These are phyloP conservation scores for Stephanodiscus triporus DNA, from an alignment of 108 stramenopile species.

Conservation along the genomic window DNA sequence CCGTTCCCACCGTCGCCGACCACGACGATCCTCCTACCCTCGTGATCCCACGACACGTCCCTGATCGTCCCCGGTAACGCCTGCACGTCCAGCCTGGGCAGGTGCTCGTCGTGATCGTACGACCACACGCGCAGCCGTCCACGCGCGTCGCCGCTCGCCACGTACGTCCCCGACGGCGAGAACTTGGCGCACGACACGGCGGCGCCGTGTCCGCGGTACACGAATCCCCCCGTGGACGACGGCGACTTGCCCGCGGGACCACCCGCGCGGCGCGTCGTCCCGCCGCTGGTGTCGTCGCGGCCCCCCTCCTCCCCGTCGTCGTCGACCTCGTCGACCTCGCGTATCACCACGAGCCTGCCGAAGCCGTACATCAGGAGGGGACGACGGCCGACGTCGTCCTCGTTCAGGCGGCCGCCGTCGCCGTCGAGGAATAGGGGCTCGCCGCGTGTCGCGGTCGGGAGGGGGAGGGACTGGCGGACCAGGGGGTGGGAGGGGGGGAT, in stretches of 20 bases:
- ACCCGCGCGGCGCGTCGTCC: no score
- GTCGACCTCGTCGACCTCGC: slow-evolving; percentile 41
- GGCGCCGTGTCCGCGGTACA: slow-evolving; percentile 92
- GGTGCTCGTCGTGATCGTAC: slow-evolving; percentile 93
- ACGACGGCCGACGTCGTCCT: slow-evolving; percentile 29
- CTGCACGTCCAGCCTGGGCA: slow-evolving; percentile 71
- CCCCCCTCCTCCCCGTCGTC: neutral
- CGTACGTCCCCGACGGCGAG: slow-evolving; percentile 87
- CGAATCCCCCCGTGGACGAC: slow-evolving; percentile 58
- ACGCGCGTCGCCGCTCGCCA: slow-evolving; percentile 82
- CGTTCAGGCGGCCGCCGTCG: slow-evolving; percentile 58
- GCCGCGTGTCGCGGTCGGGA: slow-evolving; percentile 72
- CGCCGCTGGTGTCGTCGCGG: no score
- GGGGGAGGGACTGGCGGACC: slow-evolving; percentile 53
- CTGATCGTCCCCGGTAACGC: slow-evolving; percentile 76
- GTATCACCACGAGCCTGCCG: slow-evolving; percentile 64
- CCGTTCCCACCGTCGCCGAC: slow-evolving; percentile 42
- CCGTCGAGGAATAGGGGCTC: slow-evolving; percentile 75
- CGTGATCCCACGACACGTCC: slow-evolving; percentile 95
- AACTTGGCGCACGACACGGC: slow-evolving; percentile 74
- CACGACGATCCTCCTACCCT: slow-evolving; percentile 83
- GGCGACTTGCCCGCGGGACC: slow-evolving; percentile 5
- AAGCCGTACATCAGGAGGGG: slow-evolving; percentile 66
- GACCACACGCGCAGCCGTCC: slow-evolving; percentile 94
- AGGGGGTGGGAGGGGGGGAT: slow-evolving; percentile 68